Base-by-base conservation (phyloP, 257 asterid species). In the Solanum pinnatisectum region DNA sequence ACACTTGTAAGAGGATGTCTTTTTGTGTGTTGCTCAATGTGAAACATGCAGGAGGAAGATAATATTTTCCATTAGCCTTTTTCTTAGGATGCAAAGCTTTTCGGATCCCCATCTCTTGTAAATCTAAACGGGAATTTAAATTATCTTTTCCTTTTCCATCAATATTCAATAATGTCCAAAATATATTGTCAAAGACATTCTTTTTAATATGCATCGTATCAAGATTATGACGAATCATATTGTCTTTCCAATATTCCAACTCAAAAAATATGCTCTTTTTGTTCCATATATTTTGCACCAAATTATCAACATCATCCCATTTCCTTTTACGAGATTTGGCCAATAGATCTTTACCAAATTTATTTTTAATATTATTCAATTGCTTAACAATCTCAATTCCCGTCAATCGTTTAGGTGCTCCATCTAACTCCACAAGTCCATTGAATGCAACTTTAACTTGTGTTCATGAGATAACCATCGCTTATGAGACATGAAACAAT, bases 191-290 rank as follows among this genome's bases (percentile, higher is more conserved):
- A 27, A 49, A 68, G 5, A 87, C 52, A 30, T 90, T 90, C 22
- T 81, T 85, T 14, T 88, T 84, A 15, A 86, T 82, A 59, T 86
- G 88, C 89, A 74, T 83, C 1, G 76, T 4, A 13, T 85, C 89
- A 35, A 88, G 73, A 79, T 77, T 73, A 16, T 90, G 92, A 1
- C 78, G 83, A 8, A 83, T 12, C 23, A 56, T 5, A 5, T 79
- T 77, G 1, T 70, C 36, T 30, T 35, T 49, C 90, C 85, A 74
- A 84, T 74, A 90, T 1, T 88, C 85, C 25, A 88, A 30, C n/a
- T 88, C 65, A 76, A 86, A 87, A 23, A 88, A 83, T 2, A 87
- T 83, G 18, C 82, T 88, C 9, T 16, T 33, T 86, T 90, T 30
- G 6, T 83, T 87, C 86, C 83, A 88, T 44, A 52, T 84, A 39